Evolutionary conservation across 208 protist genomes (phyloP).

Genomic region (Entamoeba moshkovskii): DNA sequence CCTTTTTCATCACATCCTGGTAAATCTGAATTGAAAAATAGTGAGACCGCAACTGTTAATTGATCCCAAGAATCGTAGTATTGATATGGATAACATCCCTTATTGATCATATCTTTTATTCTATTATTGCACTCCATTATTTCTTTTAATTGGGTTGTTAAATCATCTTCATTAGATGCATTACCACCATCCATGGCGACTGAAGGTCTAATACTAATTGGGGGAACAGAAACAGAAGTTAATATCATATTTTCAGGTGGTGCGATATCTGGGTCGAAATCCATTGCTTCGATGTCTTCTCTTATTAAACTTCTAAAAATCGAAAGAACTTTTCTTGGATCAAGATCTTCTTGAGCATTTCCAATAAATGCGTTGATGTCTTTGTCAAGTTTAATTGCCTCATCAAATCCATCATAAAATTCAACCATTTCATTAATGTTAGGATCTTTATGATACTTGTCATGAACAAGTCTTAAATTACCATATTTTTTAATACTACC

Average conservation of each 20-base stretch:
- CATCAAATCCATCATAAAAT: slow-evolving; percentile 58
- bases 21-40: slow-evolving; percentile 59
- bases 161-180: slow-evolving; percentile 87
- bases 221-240: slow-evolving; percentile 76
- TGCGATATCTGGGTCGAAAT: slow-evolving; percentile 57
- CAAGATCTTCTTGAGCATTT: slow-evolving; percentile 70
- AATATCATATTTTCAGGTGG: slow-evolving; percentile 71
- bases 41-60: slow-evolving; percentile 67
- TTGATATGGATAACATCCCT: slow-evolving; percentile 49
- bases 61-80: slow-evolving; percentile 78
- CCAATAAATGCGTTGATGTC: slow-evolving; percentile 36
- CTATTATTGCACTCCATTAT: slow-evolving; percentile 58
- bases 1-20: slow-evolving; percentile 33
- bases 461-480: slow-evolving; percentile 55
- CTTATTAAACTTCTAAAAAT: slow-evolving; percentile 72
- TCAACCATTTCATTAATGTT: slow-evolving; percentile 55
- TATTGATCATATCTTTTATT: slow-evolving; percentile 30
- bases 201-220: slow-evolving; percentile 80
- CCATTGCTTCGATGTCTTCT: slow-evolving; percentile 72
- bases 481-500: slow-evolving; percentile 36
- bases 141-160: slow-evolving; percentile 80
- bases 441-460: slow-evolving; percentile 28
- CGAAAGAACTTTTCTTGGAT: slow-evolving; percentile 60
- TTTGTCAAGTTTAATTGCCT: slow-evolving; percentile 49
- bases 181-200: slow-evolving; percentile 35